Conservation (phyloP, 2,329 filamentous ascomycete species). For the Penicillium sp. region DNA sequence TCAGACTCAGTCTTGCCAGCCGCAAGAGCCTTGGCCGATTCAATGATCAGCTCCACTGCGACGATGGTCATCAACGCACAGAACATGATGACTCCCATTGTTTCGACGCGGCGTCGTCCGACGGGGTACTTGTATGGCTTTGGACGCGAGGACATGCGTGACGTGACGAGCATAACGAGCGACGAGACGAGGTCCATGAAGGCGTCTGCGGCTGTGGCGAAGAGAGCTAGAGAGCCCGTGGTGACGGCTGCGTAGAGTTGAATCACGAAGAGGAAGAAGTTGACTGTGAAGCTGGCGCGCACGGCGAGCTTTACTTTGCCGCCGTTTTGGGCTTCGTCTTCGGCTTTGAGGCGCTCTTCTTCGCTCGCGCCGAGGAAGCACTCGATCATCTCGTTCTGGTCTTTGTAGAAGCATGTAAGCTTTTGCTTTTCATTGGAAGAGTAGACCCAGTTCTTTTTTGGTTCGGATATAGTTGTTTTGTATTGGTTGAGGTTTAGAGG, state of each 20-base stretch:
- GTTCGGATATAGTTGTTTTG: constrained; percentile 2
- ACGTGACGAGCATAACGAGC: constrained; percentile 8
- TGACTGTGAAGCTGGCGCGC: constrained; percentile 8
- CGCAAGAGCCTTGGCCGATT: constrained; percentile 2
- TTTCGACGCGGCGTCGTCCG: constrained; percentile 8
- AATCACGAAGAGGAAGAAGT: constrained; percentile 10
- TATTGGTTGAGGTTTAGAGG: constrained; percentile 3
- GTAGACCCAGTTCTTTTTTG: background rate
- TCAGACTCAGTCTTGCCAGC: constrained; percentile 2
- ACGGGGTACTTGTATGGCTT: constrained; percentile 12
- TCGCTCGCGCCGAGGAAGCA: constrained; percentile 7
- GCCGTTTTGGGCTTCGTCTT: constrained; percentile 7
- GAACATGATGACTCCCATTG: constrained; percentile 9
- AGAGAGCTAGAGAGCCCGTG: constrained; percentile 5
- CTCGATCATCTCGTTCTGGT: constrained; percentile 10
- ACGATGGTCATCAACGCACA: constrained; percentile 7
- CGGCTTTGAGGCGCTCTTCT: constrained; percentile 7
- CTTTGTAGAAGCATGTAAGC: constrained; percentile 7
- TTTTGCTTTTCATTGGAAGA: constrained; percentile 1
- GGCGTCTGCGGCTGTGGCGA: constrained; percentile 8
- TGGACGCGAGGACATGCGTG: constrained; percentile 8
- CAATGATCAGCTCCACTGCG: constrained; percentile 7
- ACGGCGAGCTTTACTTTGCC: constrained; percentile 10
- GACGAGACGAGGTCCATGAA: constrained; percentile 11
- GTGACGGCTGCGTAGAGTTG: constrained; percentile 8